Base-by-base conservation (phyloP, 164 flowering plant species). In the Sextonia rubra region DNA sequence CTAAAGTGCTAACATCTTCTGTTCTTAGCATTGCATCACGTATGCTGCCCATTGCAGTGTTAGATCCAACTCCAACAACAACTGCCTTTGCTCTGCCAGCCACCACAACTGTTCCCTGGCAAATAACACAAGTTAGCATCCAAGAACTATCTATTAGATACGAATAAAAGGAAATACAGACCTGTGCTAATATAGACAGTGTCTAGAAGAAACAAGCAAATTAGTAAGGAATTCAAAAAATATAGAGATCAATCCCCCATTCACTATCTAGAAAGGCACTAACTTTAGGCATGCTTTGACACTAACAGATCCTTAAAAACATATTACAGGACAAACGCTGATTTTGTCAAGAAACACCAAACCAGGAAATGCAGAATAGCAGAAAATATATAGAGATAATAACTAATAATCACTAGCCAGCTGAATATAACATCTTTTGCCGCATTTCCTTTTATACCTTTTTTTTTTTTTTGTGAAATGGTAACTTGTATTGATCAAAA, bases 31-130 rank as follows among this genome's bases (percentile, higher is more conserved):
- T 92, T 18, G 97, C 92, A 80, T 94, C 99, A 7, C 94, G 99
- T 69, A 94, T 94, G 84, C 88, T 89, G 23, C 99, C 99, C 99
- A 94, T 91, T 67, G 99, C 99, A 77, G 98, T 92, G 78, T 89
- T 91, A 60, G 98, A 79, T 69, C 99, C 99, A 74, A 94, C 96
- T 69, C 98, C 97, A 75, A 88, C 85, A 22, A 95, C 99, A 79
- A 90, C 83, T 70, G 99, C 99, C 82, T 93, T 91, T 70, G 96
- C 99, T 81, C 99, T 83, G 66, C 99, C 99, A 72, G 96, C 88
- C 73, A 91, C 99, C 49, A 92, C 94, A 18, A 88, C 84, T 48
- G 99, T 92, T 71, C 99, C 99, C 99, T 95, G 90, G 67, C 68
- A 81, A 44, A 66, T 67, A 72, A 58, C 26, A 80, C 60, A 69